Evolutionary conservation across 2,329 filamentous ascomycete species (phyloP), one percentile per base, ranked within the genome.

Genomic region (Daldinia sp.): DNA sequence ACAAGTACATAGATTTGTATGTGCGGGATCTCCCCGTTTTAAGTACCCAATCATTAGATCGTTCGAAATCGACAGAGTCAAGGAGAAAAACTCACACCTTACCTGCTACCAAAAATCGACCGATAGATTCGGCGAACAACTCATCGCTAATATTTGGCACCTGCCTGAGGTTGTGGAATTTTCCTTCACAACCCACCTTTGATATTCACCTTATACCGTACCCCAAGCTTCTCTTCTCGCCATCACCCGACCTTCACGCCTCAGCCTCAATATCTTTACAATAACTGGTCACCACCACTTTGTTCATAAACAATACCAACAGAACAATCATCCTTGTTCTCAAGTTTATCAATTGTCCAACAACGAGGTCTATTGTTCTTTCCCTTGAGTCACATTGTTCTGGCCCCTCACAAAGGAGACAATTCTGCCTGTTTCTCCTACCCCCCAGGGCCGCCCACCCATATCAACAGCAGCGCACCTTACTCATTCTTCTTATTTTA

Each of bases 361-460:
- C 44, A 63, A 68, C 71, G 68, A 69, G 61, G 30, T 6, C 30
- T 42, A 68, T 76, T 74, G 72, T 75, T 68, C 13, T 23, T 59
- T 37, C 6, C 26, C 46, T 71, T 62, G 63, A 18, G 60, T 60
- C 53, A 70, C 63, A 60, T 69, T 35, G 70, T 57, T 63, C 64
- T 70, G 58, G 50, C 42, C 54, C 18, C 37, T 23, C 44, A 41
- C 70, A 76, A 76, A 77, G 73, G 67, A 65, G 13, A 68, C 23
- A 51, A 51, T 64, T 69, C 55, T 57, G 61, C 50, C 57, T 75
- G 72, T 70, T 75, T 73, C 72, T 73, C 61, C 74, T 70, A 67
- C 41, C 65, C 41, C 63, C 48, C 65, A 66, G 70, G 67, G 54
- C 33, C 59, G 54, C 12, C 63, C 70, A 68, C 57, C 55, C 41